A percentile compares a stretch with the other conserved stretches of the same genome.
phyloP scores from a whole-genome alignment of 1,284 basidiomycete genomes.

The Malassezia arunalokei region DNA sequence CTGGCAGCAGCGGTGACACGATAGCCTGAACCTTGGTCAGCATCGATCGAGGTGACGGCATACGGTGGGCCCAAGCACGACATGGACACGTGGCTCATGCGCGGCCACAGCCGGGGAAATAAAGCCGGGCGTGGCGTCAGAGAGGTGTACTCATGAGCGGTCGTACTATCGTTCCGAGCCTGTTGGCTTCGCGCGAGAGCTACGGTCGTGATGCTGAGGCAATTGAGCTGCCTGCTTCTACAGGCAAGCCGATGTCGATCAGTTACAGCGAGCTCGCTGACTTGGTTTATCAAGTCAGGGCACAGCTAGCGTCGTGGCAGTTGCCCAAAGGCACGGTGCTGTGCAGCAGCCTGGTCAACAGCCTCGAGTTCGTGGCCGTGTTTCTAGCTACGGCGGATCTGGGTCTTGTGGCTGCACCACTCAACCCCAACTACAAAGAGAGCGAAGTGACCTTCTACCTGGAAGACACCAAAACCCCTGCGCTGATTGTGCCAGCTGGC shows the following conservation, averaged over 20 bases:
- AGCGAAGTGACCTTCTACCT: constrained; percentile 47
- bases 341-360: constrained; percentile 45
- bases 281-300: constrained; percentile 26
- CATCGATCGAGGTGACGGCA: constrained; percentile 3
- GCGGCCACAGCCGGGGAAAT: neutral
- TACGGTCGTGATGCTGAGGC: constrained; percentile 1
- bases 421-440: constrained; percentile 48
- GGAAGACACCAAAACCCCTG: constrained; percentile 44
- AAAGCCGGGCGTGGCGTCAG: too few species aligned
- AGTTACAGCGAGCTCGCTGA: constrained; percentile 24
- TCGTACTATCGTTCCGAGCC: neutral
- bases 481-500: constrained; percentile 40
- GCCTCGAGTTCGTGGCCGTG: constrained; percentile 46
- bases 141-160: too few species aligned
- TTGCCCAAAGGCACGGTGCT: constrained; percentile 26
- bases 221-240: constrained; percentile 5
- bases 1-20: constrained; percentile 69
- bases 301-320: constrained; percentile 27
- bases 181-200: constrained; percentile 2
- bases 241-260: constrained; percentile 14
- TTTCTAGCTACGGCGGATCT: constrained; percentile 45
- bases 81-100: neutral
- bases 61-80: neutral
- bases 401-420: constrained; percentile 48
- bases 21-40: constrained; percentile 54